Percentiles rank a stretch among this genome's conserved stretches.
These are phyloP conservation scores for Peribolospora baueri DNA, from an alignment of 768 basidiomycete species.

Conservation along the genomic window DNA sequence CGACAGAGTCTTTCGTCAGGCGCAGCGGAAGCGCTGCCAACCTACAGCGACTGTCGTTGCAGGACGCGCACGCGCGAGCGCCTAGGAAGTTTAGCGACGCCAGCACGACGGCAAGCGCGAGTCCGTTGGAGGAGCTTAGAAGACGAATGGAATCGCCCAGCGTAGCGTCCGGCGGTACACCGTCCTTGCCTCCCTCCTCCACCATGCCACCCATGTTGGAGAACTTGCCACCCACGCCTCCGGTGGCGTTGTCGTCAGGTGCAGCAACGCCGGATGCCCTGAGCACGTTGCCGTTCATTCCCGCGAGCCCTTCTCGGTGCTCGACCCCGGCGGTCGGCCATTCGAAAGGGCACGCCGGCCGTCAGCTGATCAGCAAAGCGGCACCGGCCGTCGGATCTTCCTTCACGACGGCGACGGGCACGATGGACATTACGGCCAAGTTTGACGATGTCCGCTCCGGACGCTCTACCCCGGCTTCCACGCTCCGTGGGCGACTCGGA, in stretches of 20 bases:
- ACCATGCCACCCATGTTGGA: too few species aligned
- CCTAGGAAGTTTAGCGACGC: background rate
- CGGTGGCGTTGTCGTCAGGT: too few species aligned
- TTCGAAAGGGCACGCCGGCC: too few species aligned
- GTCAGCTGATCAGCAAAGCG: slow-evolving; percentile 25
- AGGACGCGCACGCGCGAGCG: background rate
- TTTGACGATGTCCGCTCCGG: slow-evolving; percentile 32
- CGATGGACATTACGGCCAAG: slow-evolving; percentile 51
- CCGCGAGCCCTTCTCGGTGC: too few species aligned
- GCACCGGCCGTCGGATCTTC: slow-evolving; percentile 75
- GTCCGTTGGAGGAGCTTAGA: slow-evolving; percentile 8
- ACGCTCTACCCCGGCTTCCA: slow-evolving; percentile 14
- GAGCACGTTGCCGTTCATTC: too few species aligned
- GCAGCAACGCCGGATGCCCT: too few species aligned
- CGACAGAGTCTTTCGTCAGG: too few species aligned
- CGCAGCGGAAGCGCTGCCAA: background rate
- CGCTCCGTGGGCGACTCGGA: background rate
- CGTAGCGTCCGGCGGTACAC: background rate
- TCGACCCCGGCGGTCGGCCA: too few species aligned
- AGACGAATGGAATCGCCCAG: slow-evolving; percentile 4
- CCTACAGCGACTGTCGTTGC: background rate
- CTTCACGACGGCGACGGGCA: slow-evolving; percentile 53
- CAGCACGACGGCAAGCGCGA: background rate
- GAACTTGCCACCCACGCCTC: too few species aligned
- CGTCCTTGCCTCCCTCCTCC: too few species aligned